Evolutionary conservation across 352 stramenopile genomes (phyloP).

Genomic region (Phytophthora parvispora): DNA sequence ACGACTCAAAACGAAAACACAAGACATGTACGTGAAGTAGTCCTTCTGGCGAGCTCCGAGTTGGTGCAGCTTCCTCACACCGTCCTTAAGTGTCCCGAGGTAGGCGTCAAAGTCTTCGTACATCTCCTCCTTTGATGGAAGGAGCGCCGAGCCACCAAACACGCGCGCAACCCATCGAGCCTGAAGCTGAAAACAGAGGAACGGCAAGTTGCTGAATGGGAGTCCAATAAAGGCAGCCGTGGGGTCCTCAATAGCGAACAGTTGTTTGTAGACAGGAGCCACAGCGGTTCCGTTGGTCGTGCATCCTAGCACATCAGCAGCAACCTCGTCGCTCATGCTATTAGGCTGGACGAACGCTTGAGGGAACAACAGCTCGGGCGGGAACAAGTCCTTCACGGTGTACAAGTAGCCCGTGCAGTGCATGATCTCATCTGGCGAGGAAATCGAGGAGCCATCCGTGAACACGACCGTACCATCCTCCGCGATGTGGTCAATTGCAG

Average conservation of each 20-base stretch:
- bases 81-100: constrained; percentile 46
- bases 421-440: constrained; percentile 77
- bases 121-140: constrained; percentile 80
- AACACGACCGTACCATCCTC: constrained; percentile 65
- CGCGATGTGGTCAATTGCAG: constrained; percentile 60
- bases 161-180: constrained; percentile 73
- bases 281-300: constrained; percentile 48
- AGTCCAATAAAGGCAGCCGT: constrained; percentile 79
- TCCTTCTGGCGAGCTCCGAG: constrained; percentile 58
- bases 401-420: constrained; percentile 86
- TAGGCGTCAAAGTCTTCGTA: constrained; percentile 69
- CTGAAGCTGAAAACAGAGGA: constrained; percentile 86
- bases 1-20: background rate
- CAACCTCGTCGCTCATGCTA: constrained; percentile 28
- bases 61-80: constrained; percentile 76
- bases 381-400: constrained; percentile 60
- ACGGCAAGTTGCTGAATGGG: constrained; percentile 83
- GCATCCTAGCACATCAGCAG: constrained; percentile 42
- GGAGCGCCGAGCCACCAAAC: constrained; percentile 43
- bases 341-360: constrained; percentile 26
- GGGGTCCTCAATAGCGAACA: constrained; percentile 83
- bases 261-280: constrained; percentile 80
- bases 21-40: constrained; percentile 57
- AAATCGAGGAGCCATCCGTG: constrained; percentile 59
- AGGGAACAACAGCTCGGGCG: constrained; percentile 60